Percentiles rank a stretch among this genome's conserved stretches.
phyloP scores from a whole-genome alignment of 441 rosid genomes.

The Populus hybrid region DNA sequence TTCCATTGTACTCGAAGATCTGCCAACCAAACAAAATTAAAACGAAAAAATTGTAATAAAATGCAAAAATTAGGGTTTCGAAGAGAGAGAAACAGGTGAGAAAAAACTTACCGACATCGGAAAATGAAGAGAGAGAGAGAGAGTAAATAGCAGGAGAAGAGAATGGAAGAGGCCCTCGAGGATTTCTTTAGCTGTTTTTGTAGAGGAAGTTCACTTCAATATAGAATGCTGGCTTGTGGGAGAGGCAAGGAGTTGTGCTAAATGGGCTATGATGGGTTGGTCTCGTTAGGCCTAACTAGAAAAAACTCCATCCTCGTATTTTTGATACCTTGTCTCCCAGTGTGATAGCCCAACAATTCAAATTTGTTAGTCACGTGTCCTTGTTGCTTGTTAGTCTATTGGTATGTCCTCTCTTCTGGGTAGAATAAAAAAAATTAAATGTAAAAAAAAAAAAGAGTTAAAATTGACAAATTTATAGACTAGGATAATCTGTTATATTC shows the following conservation, averaged over 20 bases:
- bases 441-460: no score
- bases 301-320: no score
- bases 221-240: background rate
- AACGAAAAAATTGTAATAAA: background rate
- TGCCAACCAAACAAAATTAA: slow-evolving; percentile 19
- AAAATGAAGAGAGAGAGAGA: slow-evolving; percentile 16
- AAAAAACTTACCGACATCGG: slow-evolving; percentile 37
- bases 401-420: no score
- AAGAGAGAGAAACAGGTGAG: background rate
- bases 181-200: background rate
- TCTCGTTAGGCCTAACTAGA: background rate
- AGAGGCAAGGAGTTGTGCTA: background rate
- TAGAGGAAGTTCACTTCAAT: background rate
- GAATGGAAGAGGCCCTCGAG: background rate
- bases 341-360: background rate
- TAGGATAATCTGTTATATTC: no score
- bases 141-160: background rate
- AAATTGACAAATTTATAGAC: no score
- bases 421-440: no score
- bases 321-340: no score
- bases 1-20: slow-evolving; percentile 98
- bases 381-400: no score
- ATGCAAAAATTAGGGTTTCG: background rate
- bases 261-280: background rate
- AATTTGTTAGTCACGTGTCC: background rate